phyloP scores from a whole-genome alignment of 1,284 basidiomycete genomes.

The Cystobasidiaceae sp. region DNA sequence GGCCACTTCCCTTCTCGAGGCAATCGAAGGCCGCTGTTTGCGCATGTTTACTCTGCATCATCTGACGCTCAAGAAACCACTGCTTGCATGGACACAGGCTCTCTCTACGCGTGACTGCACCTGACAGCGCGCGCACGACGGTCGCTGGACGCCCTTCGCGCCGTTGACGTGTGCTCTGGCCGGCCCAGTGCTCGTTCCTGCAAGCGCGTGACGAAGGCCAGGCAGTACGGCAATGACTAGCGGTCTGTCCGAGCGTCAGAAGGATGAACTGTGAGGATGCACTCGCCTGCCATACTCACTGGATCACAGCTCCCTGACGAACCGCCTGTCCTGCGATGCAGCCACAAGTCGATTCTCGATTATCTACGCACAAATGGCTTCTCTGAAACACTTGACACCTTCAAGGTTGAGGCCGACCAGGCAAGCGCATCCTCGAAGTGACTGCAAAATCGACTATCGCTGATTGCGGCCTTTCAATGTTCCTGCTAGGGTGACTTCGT shows the following conservation, averaged over 20 bases:
- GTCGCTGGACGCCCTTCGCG: too few species aligned
- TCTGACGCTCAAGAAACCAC: too few species aligned
- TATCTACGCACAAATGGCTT: conserved; percentile 68
- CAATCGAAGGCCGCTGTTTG: neutral
- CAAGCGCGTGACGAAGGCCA: too few species aligned
- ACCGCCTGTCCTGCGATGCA: conserved; percentile 44
- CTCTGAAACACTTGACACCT: conserved; percentile 58
- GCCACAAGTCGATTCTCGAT: conserved; percentile 78
- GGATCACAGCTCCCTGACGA: neutral
- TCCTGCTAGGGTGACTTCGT: conserved; percentile 57
- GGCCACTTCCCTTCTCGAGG: neutral
- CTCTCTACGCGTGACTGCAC: too few species aligned
- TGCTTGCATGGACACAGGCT: too few species aligned
- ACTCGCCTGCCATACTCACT: neutral
- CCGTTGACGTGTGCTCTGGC: too few species aligned
- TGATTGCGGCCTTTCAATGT: neutral
- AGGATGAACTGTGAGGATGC: conserved; percentile 66
- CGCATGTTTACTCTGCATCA: conserved; percentile 14
- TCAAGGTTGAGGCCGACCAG: conserved; percentile 56
- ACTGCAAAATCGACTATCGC: neutral
- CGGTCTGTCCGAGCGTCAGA: conserved; percentile 66
- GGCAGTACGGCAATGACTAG: conserved; percentile 16
- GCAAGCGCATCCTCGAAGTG: neutral
- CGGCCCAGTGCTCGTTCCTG: too few species aligned
- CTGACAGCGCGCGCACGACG: too few species aligned